phyloP scores from a whole-genome alignment of 1,284 basidiomycete genomes.

The Prillingera fragicola region DNA sequence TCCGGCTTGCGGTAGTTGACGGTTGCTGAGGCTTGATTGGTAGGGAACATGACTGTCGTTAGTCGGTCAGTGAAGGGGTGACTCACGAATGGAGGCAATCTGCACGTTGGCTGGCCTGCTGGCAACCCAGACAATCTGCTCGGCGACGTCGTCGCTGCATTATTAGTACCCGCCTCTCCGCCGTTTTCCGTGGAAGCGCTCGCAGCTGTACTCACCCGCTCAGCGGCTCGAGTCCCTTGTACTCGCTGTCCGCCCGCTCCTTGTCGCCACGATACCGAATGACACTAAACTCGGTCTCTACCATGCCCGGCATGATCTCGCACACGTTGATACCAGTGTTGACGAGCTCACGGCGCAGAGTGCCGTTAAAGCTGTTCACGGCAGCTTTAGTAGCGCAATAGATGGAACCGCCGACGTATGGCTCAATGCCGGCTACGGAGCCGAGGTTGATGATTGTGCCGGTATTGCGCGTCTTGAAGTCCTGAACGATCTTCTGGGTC shows the following conservation, averaged over 20 bases:
- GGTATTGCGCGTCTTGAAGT: conserved; percentile 79
- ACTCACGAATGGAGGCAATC: conserved; percentile 29
- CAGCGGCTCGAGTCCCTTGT: conserved; percentile 62
- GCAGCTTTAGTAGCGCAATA: conserved; percentile 57
- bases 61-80: neutral
- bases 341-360: conserved; percentile 76
- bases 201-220: conserved; percentile 10
- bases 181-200: neutral
- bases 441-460: conserved; percentile 97
- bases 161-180: conserved; percentile 47
- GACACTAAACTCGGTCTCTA: conserved; percentile 64
- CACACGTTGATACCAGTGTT: conserved; percentile 86
- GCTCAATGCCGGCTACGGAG: conserved; percentile 82
- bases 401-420: conserved; percentile 71
- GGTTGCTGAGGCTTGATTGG: conserved; percentile 37
- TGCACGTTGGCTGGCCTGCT: conserved; percentile 24
- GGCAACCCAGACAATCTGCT: conserved; percentile 78
- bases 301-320: conserved; percentile 70
- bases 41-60: conserved; percentile 35
- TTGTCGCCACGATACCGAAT: conserved; percentile 81
- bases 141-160: conserved; percentile 77
- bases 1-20: conserved; percentile 29
- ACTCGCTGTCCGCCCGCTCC: conserved; percentile 75
- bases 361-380: conserved; percentile 78
- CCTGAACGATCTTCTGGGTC: conserved; percentile 51